A percentile compares a stretch with the other conserved stretches of the same genome.
These are phyloP conservation scores for Yarrowia sp. DNA, from an alignment of 805 yeast genomes.

Conservation along the genomic window DNA sequence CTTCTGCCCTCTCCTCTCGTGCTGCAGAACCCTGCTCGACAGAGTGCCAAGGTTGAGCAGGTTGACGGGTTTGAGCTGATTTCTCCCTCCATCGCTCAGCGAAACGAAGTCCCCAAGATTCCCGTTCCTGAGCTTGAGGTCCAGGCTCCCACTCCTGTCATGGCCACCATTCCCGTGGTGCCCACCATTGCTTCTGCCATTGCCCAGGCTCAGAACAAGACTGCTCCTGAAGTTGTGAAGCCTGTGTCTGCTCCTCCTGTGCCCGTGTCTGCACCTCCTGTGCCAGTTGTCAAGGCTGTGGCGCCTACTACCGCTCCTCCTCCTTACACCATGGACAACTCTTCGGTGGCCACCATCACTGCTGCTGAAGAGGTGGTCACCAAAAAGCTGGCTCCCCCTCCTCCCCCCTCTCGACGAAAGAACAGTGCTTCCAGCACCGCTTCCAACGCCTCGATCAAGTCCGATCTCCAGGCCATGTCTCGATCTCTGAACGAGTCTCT, in stretches of 20 bases:
- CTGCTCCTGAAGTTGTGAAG: background rate
- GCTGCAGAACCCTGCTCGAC: constrained; percentile 13
- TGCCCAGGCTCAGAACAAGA: background rate
- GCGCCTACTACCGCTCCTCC: background rate
- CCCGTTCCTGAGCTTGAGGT: background rate
- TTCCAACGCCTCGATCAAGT: background rate
- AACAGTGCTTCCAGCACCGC: background rate
- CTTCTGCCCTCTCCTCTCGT: constrained; percentile 12
- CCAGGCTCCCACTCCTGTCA: constrained; percentile 5
- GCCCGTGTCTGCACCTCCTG: background rate
- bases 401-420: constrained; percentile 18
- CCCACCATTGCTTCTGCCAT: constrained; percentile 9
- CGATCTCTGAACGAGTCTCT: constrained; percentile 13
- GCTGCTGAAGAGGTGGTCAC: background rate
- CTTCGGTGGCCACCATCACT: background rate
- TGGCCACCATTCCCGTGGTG: background rate
- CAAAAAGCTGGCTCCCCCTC: constrained; percentile 8
- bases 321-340: constrained; percentile 11
- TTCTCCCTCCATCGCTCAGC: background rate
- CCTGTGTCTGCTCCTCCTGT: background rate
- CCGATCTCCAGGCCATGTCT: constrained; percentile 21
- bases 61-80: constrained; percentile 12
- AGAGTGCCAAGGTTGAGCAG: background rate
- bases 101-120: background rate
- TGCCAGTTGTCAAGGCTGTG: background rate